These are phyloP conservation scores for Iberis amara DNA, from an alignment of 441 rosid species.

Conservation along the genomic window DNA sequence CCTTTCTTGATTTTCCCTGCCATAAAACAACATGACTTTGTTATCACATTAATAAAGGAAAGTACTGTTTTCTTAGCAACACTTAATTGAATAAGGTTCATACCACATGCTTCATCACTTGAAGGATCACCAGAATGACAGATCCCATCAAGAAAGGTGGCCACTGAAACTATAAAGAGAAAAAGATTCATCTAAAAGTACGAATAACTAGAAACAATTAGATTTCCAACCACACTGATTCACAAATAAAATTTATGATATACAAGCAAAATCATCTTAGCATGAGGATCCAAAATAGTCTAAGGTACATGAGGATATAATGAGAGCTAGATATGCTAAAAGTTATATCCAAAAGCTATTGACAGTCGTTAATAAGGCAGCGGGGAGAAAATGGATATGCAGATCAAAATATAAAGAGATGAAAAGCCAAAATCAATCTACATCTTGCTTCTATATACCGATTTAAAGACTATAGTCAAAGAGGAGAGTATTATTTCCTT, in stretches of 20 bases:
- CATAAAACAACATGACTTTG: constrained; percentile 30
- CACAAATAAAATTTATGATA: constrained; percentile 3
- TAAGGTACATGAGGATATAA: neutral
- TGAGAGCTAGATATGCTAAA: neutral
- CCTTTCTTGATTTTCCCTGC: constrained; percentile 89
- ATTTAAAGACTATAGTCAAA: neutral
- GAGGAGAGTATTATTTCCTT: neutral
- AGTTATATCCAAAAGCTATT: neutral
- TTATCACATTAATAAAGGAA: neutral
- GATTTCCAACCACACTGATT: constrained; percentile 3
- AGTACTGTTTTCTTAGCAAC: neutral
- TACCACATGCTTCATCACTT: constrained; percentile 91
- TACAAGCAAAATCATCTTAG: constrained; percentile 3
- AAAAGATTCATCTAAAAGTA: constrained; percentile 4
- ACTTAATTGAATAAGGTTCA: constrained; percentile 13
- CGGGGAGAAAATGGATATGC: no score
- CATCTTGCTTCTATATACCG: neutral
- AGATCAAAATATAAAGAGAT: neutral
- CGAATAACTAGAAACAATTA: constrained; percentile 31
- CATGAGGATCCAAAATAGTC: constrained; percentile 1
- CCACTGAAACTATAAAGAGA: constrained; percentile 85
- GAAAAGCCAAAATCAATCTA: neutral
- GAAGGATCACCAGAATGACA: constrained; percentile 63
- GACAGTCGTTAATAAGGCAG: no score
- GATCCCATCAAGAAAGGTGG: constrained; percentile 98